Percentiles rank a stretch among this genome's conserved stretches.
These are phyloP conservation scores for Cercophora sp. DNA, from an alignment of 495 filamentous ascomycete genomes.

Conservation along the genomic window DNA sequence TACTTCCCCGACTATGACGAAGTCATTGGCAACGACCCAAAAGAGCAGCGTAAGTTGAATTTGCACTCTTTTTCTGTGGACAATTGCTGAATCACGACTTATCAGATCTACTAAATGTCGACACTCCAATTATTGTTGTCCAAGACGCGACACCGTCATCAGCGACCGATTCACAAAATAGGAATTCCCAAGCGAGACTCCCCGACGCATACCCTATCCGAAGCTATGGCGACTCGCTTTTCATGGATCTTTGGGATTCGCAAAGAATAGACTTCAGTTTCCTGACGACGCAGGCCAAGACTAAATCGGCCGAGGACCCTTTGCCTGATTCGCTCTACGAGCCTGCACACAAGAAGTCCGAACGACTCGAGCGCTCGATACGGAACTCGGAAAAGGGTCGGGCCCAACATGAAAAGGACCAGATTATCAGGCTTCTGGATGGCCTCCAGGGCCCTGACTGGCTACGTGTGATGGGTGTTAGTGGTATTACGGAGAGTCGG, in stretches of 20 bases:
- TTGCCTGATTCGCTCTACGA: slow-evolving; percentile 65
- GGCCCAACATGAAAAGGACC: slow-evolving; percentile 86
- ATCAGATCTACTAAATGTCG: slow-evolving; percentile 57
- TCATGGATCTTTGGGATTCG: slow-evolving; percentile 48
- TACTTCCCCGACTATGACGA: slow-evolving; percentile 93
- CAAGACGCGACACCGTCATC: no score
- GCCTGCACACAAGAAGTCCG: slow-evolving; percentile 68
- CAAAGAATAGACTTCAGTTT: slow-evolving; percentile 41
- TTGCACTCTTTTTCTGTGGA: no score
- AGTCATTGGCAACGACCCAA: slow-evolving; percentile 74
- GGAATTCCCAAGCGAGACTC: no score
- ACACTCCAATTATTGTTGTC: slow-evolving; percentile 56
- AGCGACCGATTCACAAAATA: no score
- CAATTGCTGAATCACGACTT: slow-evolving; percentile 42
- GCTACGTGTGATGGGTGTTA: slow-evolving; percentile 91
- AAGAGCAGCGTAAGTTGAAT: slow-evolving; percentile 64
- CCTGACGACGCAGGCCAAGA: slow-evolving; percentile 39
- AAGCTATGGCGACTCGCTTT: slow-evolving; percentile 43
- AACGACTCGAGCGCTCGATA: slow-evolving; percentile 86
- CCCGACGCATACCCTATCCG: slow-evolving; percentile 36
- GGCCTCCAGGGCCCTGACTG: slow-evolving; percentile 88
- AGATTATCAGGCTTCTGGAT: slow-evolving; percentile 79
- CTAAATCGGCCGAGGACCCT: slow-evolving; percentile 54
- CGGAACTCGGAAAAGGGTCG: slow-evolving; percentile 90
- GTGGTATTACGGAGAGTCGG: slow-evolving; percentile 73